Evolutionary conservation across 306 rosid species (phyloP).

Genomic region (Quercus variabilis): DNA sequence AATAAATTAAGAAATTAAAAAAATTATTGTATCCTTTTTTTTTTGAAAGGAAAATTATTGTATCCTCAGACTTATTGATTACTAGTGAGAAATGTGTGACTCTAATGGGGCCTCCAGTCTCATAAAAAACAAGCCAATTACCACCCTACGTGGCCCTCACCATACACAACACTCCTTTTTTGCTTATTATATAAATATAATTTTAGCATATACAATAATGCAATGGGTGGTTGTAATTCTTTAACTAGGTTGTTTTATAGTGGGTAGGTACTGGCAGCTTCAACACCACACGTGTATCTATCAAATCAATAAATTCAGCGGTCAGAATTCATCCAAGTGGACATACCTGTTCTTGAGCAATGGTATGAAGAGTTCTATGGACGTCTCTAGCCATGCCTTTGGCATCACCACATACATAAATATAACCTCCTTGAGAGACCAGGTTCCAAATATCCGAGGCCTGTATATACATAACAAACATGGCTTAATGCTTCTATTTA

Average conservation of each 20-base stretch:
- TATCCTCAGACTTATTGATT: no score
- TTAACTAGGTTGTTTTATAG: not conserved
- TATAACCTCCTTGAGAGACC: slow-evolving; percentile 79
- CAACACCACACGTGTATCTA: slow-evolving; percentile 1
- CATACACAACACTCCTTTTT: no score
- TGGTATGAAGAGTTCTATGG: slow-evolving; percentile 89
- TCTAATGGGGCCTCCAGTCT: no score
- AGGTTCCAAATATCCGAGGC: slow-evolving; percentile 85
- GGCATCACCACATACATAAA: slow-evolving; percentile 98
- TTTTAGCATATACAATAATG: not conserved
- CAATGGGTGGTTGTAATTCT: not conserved
- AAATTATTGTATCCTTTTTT: no score
- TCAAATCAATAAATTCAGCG: not conserved
- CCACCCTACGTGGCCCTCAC: no score
- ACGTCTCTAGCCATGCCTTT: slow-evolving; percentile 99
- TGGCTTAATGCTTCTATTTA: not conserved
- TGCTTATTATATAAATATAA: no score
- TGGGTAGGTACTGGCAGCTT: slow-evolving; percentile 7
- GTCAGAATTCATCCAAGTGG: not conserved
- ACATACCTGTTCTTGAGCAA: slow-evolving; percentile 76
- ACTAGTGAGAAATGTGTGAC: no score
- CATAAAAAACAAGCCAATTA: no score
- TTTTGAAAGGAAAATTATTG: no score
- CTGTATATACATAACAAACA: slow-evolving; percentile 33
- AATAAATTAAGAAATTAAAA: no score